Base-by-base conservation (phyloP, 805 yeast species). In the Schizosaccharomyces osmophilus region DNA sequence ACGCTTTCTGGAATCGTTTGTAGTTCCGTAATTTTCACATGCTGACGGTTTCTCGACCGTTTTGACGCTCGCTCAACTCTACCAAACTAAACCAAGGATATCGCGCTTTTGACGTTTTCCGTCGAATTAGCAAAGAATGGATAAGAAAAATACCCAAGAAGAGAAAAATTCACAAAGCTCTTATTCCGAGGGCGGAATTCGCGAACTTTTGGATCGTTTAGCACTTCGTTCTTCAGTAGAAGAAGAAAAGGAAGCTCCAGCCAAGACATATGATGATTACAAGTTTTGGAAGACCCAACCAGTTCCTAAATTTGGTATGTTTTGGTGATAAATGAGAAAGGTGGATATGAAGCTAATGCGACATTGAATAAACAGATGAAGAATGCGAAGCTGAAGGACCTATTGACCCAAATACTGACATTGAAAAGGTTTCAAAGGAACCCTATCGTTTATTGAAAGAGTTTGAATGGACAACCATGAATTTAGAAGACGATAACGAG, bases 261-360 rank as follows among this genome's bases (percentile, higher is more conserved):
- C 67, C 17, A 73, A 73, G 65, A 64, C 82, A 26, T 87, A 88
- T 85, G 82, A 85, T 61, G 95, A 89, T 69, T 87, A 89, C 75
- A 87, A 85, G 73, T 93, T 93, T 73, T 93, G 98, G 98, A 86
- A 85, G 68, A 93, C 98, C 1, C 98, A 93, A 73, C 98, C 98
- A 0, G 97, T 93, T 24, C 79, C 88, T 8, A 76, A 76, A 39
- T 81, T 89, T 41, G 43, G 60, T 57, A 57, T 39, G 60, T 13
- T 17, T 9, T 8, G 9, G 15, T 3, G 17, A 36, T 36, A 36
- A 11, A 13, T 36, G 15, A 36, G 41, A 55, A 55, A 55, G 19
- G 32, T 54, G 32, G 15, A 24, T 5, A 8, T 9, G 8, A n/a
- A n/a, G 32, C 39, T 22, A 55, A 24, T 57, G 17, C 9, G n/a